Evolutionary conservation across 371 early-diverging fungal species (phyloP), one percentile per base, ranked within the genome.

Genomic region (Entomophthora muscae): DNA sequence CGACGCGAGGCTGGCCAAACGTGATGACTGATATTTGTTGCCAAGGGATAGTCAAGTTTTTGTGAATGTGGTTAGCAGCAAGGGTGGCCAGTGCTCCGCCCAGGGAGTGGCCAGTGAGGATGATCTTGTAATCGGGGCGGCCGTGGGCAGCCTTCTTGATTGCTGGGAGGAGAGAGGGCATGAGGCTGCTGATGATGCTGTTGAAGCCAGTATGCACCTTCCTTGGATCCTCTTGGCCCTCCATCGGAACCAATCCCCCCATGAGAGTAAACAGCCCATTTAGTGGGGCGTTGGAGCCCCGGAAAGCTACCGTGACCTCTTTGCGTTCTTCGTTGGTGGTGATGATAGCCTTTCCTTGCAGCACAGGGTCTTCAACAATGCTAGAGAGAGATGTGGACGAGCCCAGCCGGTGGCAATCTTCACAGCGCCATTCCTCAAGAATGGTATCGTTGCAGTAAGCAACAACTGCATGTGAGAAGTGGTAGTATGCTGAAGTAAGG

Each of bases 1-100:
- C 64, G 12, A 64, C 64, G 0, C 64, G 32, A 12, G 55, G 32
- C 28, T 55, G 51, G 42, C 57, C 64, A 51, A 57, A 64, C 24
- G 64, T 64, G 29, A 32, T 23, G 7, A 64, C 17, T 28, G 24
- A 30, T 12, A 64, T 57, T 0, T 31, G 12, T 3, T 23, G 12
- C 33, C 53, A 53, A 26, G n/a, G n/a, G 1, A 64, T 24, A 5
- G n/a, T 23, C 2, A 27, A 24, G 42, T 5, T 33, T 7, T 13
- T 12, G 13, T 42, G 7, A 21, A 57, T 31, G 7, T 27, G 3
- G 5, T 17, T 3, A 26, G 33, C 64, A 3, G 51, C 27, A 2
- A 64, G 29, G 29, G 33, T 10, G 7, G 57, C 64, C 26, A 57
- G 42, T 1, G 64, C 31, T 22, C 64, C 64, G 17, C 64, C 64